Base-by-base conservation (phyloP, 1,139 yeast genomes). In the Hemisphaericaspora xylofermentans region DNA sequence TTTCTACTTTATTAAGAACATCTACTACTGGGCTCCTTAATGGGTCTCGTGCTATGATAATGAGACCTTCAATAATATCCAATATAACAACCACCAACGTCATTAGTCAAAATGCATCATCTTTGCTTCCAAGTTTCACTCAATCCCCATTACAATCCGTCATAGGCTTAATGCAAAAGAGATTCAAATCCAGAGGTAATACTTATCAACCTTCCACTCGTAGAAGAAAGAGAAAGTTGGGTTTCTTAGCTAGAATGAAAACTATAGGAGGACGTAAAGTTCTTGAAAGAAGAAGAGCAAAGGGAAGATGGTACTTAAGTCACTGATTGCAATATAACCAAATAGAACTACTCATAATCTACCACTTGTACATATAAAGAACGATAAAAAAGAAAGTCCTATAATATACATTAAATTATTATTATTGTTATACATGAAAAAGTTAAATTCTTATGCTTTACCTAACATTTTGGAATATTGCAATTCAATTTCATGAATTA, bases 271-370 rank as follows among this genome's bases (percentile, higher is more conserved):
- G 98, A 9, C 78, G 91, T 53, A 87, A 84, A 60, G 77, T 93
- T 36, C 68, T 93, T 45, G 78, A 78, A 43, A 78, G 94, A 61
- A 80, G 98, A 64, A 83, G 71, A 57, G 84, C 81, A 33, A 93
- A 93, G 68, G 97, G 96, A 8, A 81, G 98, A 66, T 91, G 98
- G 98, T 89, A 80, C 58, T 69, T 93, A 56, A 74, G 95, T 36
- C 95, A 93, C 58, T 91, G 33, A 29, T 16, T 43, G 44, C 32
- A 35, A 22, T 24, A 28, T 19, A 21, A 36, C 37, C 26, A 16
- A n/a, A 17, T 16, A 36, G 21, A 29, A 16, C 30, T n/a, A 25
- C n/a, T 25, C n/a, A 29, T 15, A 29, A 7, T 5, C 12, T 29
- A 16, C 21, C 16, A n/a, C 34, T 19, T 31, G 34, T 31, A 31